Conservation (phyloP, 2,329 filamentous ascomycete genomes). For the Penicillium sp. region DNA sequence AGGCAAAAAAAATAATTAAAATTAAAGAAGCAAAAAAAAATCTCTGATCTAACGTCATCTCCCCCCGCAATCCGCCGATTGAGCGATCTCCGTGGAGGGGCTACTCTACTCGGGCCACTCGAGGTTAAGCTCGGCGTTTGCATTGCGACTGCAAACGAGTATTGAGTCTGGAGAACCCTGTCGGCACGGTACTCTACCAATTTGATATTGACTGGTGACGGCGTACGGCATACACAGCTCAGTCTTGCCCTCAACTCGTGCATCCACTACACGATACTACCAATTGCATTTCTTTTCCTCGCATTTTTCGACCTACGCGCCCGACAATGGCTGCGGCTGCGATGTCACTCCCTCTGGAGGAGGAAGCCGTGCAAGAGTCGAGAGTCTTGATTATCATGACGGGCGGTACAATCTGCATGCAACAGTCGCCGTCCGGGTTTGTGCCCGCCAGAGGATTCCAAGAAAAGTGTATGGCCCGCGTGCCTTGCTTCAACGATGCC, state of each 20-base stretch:
- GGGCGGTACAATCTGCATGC: constrained; percentile 84
- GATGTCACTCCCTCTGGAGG: constrained; percentile 26
- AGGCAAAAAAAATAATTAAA: not conserved
- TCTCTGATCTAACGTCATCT: constrained; percentile 18
- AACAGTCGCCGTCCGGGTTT: constrained; percentile 76
- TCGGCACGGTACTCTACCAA: not conserved
- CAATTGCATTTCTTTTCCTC: too few species aligned
- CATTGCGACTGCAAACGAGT: not conserved
- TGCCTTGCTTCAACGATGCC: constrained; percentile 84
- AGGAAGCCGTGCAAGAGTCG: constrained; percentile 65
- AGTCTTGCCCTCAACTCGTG: constrained; percentile 1
- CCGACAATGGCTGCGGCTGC: constrained; percentile 28
- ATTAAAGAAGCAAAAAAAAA: not conserved
- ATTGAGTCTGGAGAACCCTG: not conserved
- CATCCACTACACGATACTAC: not conserved
- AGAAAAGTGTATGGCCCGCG: constrained; percentile 77
- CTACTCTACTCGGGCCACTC: not conserved
- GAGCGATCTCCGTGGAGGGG: constrained; percentile 11
- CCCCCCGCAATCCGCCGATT: constrained; percentile 14
- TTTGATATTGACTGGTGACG: not conserved
- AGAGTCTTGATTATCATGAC: constrained; percentile 90
- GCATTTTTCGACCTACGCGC: too few species aligned
- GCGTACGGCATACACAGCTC: not conserved
- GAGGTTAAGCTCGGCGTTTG: not conserved
- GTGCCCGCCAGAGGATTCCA: constrained; percentile 81